phyloP scores from a whole-genome alignment of 306 rosid species.

The Lathyrus oleraceus region DNA sequence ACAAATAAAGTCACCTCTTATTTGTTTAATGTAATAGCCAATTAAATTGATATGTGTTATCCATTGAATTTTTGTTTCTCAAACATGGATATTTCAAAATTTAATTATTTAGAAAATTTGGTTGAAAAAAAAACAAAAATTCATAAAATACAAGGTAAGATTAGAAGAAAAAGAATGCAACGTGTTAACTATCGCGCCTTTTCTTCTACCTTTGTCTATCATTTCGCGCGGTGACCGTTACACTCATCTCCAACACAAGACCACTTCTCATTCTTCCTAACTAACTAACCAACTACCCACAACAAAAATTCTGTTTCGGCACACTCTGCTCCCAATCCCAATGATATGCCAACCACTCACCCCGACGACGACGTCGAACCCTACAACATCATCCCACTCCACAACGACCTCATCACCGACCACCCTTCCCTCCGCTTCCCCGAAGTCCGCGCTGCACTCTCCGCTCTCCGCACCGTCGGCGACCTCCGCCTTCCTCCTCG shows the following conservation, averaged over 20 bases:
- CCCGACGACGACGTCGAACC: conserved; percentile 37
- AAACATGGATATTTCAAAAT: too few relatives aligned
- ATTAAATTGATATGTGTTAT: too few relatives aligned
- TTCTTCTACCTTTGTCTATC: neutral
- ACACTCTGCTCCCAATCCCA: neutral
- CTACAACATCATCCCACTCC: conserved; percentile 79
- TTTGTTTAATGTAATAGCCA: too few relatives aligned
- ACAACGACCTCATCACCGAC: conserved; percentile 58
- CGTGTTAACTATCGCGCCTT: conserved; percentile 20
- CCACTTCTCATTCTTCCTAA: neutral
- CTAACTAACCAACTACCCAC: neutral
- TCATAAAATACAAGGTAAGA: neutral
- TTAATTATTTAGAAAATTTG: too few relatives aligned
- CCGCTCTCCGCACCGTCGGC: conserved; percentile 56
- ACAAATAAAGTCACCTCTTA: too few relatives aligned
- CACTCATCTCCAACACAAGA: neutral
- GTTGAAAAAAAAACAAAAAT: too few relatives aligned
- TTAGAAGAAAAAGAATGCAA: neutral
- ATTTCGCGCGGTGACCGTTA: conserved; percentile 29
- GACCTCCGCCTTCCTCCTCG: conserved; percentile 66
- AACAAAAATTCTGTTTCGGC: neutral
- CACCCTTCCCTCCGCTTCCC: conserved; percentile 91
- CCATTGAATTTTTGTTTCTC: too few relatives aligned
- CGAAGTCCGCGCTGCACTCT: conserved; percentile 72
- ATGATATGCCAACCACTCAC: conserved; percentile 32